These are phyloP conservation scores for Colletotrichum sp. DNA, from an alignment of 2,329 filamentous ascomycete species.

Conservation along the genomic window DNA sequence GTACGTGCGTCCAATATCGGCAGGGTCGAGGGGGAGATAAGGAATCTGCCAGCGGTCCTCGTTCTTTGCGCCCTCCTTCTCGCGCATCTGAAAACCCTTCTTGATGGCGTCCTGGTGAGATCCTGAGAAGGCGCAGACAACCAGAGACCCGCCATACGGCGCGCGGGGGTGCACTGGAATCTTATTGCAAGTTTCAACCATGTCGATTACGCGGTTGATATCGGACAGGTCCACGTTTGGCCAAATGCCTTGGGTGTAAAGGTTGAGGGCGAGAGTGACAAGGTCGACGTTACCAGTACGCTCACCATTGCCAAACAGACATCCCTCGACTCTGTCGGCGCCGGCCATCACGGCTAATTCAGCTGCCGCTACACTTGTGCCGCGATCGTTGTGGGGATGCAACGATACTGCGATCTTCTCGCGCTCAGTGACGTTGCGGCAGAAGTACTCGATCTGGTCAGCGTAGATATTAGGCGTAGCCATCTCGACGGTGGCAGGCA, in stretches of 20 bases:
- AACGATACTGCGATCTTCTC: conserved; percentile 89
- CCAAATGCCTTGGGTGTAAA: conserved; percentile 91
- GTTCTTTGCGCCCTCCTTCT: conserved; percentile 60
- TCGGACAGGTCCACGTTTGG: conserved; percentile 92
- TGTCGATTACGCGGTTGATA: conserved; percentile 82
- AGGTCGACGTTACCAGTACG: conserved; percentile 95
- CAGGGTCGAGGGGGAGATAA: conserved; percentile 90
- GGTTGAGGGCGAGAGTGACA: conserved; percentile 88
- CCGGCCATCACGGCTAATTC: conserved; percentile 63
- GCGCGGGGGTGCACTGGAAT: conserved; percentile 90
- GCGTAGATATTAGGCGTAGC: conserved; percentile 94
- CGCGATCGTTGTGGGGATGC: conserved; percentile 94
- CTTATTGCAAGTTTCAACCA: conserved; percentile 92
- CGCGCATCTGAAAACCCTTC: conserved; percentile 81
- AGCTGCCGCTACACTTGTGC: conserved; percentile 33
- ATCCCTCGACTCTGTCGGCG: conserved; percentile 92
- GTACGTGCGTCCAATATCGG: conserved; percentile 95
- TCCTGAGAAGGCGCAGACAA: conserved; percentile 91
- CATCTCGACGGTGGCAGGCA: conserved; percentile 96
- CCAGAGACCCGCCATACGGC: conserved; percentile 88
- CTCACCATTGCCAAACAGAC: conserved; percentile 93
- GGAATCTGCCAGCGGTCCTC: conserved; percentile 78
- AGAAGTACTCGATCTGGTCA: conserved; percentile 97
- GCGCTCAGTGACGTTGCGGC: conserved; percentile 79
- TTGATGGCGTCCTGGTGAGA: conserved; percentile 97